Conservation (phyloP, 2,329 filamentous ascomycete species). For the Esteya vermicola region DNA sequence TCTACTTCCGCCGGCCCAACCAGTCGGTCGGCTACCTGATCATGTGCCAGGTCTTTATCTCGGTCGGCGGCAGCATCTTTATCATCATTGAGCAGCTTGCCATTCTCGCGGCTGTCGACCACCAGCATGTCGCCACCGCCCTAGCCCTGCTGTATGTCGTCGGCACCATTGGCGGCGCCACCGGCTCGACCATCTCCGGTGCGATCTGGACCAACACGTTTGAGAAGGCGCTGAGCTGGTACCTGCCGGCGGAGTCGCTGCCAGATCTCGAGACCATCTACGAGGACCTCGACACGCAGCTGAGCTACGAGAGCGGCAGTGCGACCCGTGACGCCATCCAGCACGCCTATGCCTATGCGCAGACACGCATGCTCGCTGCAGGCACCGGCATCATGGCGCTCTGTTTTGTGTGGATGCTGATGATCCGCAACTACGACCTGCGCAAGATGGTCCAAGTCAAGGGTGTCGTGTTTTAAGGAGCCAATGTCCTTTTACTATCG, state of each 20-base stretch:
- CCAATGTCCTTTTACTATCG: no score
- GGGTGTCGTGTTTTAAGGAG: no score
- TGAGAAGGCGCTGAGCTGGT: conserved; percentile 27
- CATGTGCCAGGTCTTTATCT: conserved; percentile 29
- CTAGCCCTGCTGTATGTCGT: conserved; percentile 30
- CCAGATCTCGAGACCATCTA: conserved; percentile 33
- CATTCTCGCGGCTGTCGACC: conserved; percentile 39
- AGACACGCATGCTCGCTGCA: conserved; percentile 25
- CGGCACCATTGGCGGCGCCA: conserved; percentile 27
- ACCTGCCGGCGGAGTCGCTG: conserved; percentile 29
- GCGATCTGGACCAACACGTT: conserved; percentile 29
- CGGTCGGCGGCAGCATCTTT: conserved; percentile 35
- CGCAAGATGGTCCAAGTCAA: no score
- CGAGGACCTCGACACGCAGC: conserved; percentile 33
- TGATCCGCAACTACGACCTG: conserved; percentile 10
- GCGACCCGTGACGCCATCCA: conserved; percentile 27
- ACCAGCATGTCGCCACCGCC: conserved; percentile 36
- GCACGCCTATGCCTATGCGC: conserved; percentile 30
- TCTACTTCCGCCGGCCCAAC: conserved; percentile 23
- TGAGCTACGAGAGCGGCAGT: conserved; percentile 30
- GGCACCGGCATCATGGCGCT: conserved; percentile 18
- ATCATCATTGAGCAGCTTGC: conserved; percentile 42
- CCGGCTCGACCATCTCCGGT: conserved; percentile 28
- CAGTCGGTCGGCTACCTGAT: conserved; percentile 20
- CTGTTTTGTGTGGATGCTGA: conserved; percentile 13